Evolutionary conservation across 257 asterid species (phyloP).

Genomic region (Petunia secreta): DNA sequence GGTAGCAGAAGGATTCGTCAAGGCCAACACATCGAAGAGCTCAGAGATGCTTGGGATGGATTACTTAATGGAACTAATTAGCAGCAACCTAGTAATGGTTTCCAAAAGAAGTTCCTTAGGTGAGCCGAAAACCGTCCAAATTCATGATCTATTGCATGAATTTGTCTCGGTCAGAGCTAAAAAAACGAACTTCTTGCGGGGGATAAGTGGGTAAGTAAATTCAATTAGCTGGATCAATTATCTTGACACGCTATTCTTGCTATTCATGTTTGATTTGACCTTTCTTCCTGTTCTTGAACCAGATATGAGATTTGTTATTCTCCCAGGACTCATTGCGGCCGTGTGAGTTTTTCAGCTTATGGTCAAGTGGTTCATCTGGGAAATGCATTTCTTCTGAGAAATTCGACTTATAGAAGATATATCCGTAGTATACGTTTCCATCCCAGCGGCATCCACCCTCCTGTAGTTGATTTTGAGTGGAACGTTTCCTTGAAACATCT

Average conservation of each 20-base stretch:
- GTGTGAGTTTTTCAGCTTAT: not conserved
- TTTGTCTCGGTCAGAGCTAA: not conserved
- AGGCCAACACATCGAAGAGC: not conserved
- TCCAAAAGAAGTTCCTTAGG: not conserved
- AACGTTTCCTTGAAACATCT: too few species aligned
- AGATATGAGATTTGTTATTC: not conserved
- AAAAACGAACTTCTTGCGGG: not conserved
- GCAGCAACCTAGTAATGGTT: not conserved
- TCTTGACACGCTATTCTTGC: not conserved
- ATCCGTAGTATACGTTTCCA: too few species aligned
- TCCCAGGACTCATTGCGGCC: too few species aligned
- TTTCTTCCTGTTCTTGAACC: not conserved
- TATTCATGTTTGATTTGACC: not conserved
- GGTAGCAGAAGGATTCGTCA: slow-evolving; percentile 20
- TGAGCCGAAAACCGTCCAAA: not conserved
- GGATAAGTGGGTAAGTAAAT: not conserved
- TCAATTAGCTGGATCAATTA: not conserved
- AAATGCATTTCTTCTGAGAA: too few species aligned
- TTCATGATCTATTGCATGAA: not conserved
- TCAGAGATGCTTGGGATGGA: not conserved
- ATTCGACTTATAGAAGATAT: too few species aligned
- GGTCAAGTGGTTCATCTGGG: not conserved
- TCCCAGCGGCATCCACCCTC: too few species aligned
- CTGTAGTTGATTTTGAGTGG: too few species aligned
- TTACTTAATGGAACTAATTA: not conserved